Evolutionary conservation across 169 alveolate genomes (phyloP).

Genomic region (Plasmodium ovale): DNA sequence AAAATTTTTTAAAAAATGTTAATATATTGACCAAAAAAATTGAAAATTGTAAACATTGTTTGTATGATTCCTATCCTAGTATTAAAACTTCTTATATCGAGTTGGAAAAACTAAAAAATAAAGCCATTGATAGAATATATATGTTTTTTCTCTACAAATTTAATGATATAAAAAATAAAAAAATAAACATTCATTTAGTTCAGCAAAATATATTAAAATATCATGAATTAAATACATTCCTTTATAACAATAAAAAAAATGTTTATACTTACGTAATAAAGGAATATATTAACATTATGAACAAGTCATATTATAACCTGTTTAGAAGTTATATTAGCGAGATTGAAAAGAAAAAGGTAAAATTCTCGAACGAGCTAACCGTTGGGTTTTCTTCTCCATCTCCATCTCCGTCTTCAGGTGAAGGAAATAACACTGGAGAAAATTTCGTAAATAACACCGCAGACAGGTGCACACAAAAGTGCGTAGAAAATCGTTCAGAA

Average conservation of each 20-base stretch:
- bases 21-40: slow-evolving; percentile 70
- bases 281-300: slow-evolving; percentile 37
- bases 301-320: slow-evolving; percentile 21
- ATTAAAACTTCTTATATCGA: slow-evolving; percentile 66
- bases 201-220: slow-evolving; percentile 68
- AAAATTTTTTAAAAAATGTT: slow-evolving; percentile 61
- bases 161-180: slow-evolving; percentile 76
- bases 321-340: slow-evolving; percentile 20
- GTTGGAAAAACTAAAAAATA: slow-evolving; percentile 32
- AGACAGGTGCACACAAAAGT: not conserved
- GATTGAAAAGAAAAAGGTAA: not conserved
- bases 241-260: slow-evolving; percentile 31
- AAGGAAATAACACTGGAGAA: not conserved
- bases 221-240: slow-evolving; percentile 14
- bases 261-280: slow-evolving; percentile 25
- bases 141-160: slow-evolving; percentile 36
- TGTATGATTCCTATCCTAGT: slow-evolving; percentile 80
- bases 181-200: slow-evolving; percentile 74
- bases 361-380: not conserved
- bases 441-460: not conserved
- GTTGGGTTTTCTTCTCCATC: not conserved
- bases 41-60: slow-evolving; percentile 78
- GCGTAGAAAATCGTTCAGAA: not conserved
- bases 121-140: slow-evolving; percentile 33
- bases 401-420: not conserved